Conservation (phyloP, 441 rosid species). For the Populus trichocarpa region DNA sequence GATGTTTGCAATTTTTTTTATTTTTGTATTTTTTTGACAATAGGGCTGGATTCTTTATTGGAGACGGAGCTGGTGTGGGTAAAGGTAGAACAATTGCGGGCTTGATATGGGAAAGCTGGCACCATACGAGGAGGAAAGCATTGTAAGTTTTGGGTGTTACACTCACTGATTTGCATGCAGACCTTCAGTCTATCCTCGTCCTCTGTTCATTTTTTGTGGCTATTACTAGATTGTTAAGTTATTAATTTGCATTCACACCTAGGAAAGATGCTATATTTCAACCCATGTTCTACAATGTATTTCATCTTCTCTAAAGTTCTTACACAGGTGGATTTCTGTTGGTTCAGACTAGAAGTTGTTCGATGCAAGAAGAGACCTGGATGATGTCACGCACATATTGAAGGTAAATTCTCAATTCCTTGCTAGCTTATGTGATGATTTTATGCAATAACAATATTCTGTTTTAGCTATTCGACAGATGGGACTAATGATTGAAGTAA, state of each 20-base stretch:
- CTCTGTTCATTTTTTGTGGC: neutral
- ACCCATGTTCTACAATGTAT: slow-evolving; percentile 13
- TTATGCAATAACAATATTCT: neutral
- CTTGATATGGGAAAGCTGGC: slow-evolving; percentile 96
- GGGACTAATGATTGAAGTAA: neutral
- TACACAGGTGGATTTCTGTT: slow-evolving; percentile 92
- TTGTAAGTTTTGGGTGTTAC: slow-evolving; percentile 53
- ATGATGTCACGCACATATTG: slow-evolving; percentile 74
- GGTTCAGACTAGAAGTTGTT: slow-evolving; percentile 89
- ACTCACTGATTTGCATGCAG: slow-evolving; percentile 1
- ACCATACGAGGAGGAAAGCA: slow-evolving; percentile 72
- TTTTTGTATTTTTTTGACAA: too few species aligned
- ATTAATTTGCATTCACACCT: slow-evolving; percentile 11
- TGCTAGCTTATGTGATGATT: neutral
- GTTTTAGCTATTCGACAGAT: neutral
- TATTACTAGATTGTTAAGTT: neutral
- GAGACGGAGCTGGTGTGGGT: slow-evolving; percentile 99
- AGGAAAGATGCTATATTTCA: slow-evolving; percentile 9
- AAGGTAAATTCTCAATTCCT: slow-evolving; percentile 43
- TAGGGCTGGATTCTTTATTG: slow-evolving; percentile 95
- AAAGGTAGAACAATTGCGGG: slow-evolving; percentile 99
- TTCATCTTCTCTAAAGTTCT: slow-evolving; percentile 29
- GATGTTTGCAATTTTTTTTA: too few species aligned
- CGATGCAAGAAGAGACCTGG: slow-evolving; percentile 98
- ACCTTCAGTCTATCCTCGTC: slow-evolving; percentile 2